These are phyloP conservation scores for Paecilomyces dactylethromorphus DNA, from an alignment of 2,329 filamentous ascomycete species.

Conservation along the genomic window DNA sequence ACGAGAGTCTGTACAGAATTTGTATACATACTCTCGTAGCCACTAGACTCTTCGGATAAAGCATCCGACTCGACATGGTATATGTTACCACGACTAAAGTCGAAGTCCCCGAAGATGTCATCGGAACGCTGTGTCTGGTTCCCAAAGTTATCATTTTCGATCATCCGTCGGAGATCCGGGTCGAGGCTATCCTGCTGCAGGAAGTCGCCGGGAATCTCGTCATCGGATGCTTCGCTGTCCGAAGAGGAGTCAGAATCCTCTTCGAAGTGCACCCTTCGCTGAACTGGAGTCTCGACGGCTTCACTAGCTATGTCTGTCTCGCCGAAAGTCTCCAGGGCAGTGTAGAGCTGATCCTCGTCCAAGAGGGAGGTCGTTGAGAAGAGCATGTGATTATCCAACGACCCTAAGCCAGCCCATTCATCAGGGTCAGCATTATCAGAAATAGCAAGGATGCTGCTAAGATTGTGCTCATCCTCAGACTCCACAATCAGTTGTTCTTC, in stretches of 20 bases:
- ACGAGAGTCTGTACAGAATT: slow-evolving; percentile 15
- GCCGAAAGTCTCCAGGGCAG: slow-evolving; percentile 30
- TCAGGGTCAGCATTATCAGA: slow-evolving; percentile 18
- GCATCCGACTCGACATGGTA: slow-evolving; percentile 42
- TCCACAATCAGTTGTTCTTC: slow-evolving; percentile 69
- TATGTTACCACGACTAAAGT: slow-evolving; percentile 36
- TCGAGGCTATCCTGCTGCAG: slow-evolving; percentile 68
- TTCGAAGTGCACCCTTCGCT: slow-evolving; percentile 66
- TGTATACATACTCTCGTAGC: slow-evolving; percentile 52
- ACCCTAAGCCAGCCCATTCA: slow-evolving; percentile 50
- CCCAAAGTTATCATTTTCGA: slow-evolving; percentile 54
- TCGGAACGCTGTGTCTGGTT: slow-evolving; percentile 27
- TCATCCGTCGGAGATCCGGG: slow-evolving; percentile 64
- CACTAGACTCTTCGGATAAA: slow-evolving; percentile 40
- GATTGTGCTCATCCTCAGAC: slow-evolving; percentile 29
- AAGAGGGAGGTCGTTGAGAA: slow-evolving; percentile 36
- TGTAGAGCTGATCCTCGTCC: slow-evolving; percentile 37
- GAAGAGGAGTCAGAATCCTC: slow-evolving; percentile 55
- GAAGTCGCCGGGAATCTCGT: slow-evolving; percentile 72
- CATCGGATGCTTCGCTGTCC: slow-evolving; percentile 49
- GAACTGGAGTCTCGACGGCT: slow-evolving; percentile 36
- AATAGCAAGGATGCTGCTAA: slow-evolving; percentile 15
- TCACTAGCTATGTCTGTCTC: slow-evolving; percentile 31
- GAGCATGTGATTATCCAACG: slow-evolving; percentile 36
- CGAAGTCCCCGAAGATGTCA: slow-evolving; percentile 31